Percentiles rank a stretch among this genome's conserved stretches.
These are phyloP conservation scores for Tolypocladium paradoxum DNA, from an alignment of 2,329 filamentous ascomycete species.

Conservation along the genomic window DNA sequence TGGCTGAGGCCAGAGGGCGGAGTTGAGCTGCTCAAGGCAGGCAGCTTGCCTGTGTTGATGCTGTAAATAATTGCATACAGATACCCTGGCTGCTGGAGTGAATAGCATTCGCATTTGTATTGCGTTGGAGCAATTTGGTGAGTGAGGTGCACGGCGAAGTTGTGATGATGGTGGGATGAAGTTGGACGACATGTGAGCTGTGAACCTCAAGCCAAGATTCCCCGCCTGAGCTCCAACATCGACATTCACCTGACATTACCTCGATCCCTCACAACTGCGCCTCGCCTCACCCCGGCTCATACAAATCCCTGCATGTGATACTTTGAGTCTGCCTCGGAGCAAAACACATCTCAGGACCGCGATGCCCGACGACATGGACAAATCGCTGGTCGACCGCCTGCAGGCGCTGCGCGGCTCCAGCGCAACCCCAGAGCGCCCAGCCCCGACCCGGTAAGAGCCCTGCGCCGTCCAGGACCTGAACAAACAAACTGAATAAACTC, in stretches of 20 bases:
- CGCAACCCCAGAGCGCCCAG: slow-evolving; percentile 17
- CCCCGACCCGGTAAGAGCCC: neutral
- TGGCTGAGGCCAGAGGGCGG: slow-evolving; percentile 20
- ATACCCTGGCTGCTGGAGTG: neutral
- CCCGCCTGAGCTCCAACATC: neutral
- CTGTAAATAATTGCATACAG: neutral
- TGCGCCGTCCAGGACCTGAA: neutral
- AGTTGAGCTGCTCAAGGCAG: too few relatives aligned
- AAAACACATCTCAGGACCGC: too few relatives aligned
- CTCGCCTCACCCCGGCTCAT: neutral
- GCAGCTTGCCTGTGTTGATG: neutral
- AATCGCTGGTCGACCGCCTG: slow-evolving; percentile 40
- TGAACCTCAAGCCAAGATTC: neutral
- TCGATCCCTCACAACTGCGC: neutral
- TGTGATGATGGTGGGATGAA: too few relatives aligned
- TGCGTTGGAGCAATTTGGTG: neutral
- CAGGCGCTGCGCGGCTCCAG: slow-evolving; percentile 34
- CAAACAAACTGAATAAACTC: neutral
- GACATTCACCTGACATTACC: neutral
- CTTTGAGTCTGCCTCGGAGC: neutral
- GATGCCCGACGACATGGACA: slow-evolving; percentile 30
- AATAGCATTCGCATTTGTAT: neutral
- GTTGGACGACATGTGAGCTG: too few relatives aligned
- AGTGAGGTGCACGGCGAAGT: too few relatives aligned
- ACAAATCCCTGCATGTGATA: neutral